Evolutionary conservation across 495 filamentous ascomycete genomes (phyloP).

Genomic region (Aspergillus indologenus): DNA sequence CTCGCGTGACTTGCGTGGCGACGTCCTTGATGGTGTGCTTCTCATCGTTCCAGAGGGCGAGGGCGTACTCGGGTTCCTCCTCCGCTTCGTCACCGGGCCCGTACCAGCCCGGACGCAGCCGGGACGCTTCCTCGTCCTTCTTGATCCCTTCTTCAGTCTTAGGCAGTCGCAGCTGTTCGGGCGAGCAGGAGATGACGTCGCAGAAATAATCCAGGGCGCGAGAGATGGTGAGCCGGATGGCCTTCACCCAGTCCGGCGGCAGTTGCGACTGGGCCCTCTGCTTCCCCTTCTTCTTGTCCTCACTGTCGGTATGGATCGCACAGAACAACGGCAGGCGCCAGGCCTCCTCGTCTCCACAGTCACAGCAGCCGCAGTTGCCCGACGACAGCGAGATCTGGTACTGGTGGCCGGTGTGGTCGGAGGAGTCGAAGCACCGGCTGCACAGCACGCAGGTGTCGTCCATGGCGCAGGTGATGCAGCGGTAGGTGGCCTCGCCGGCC

Average conservation of each 20-base stretch:
- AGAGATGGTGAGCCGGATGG: slow-evolving; percentile 79
- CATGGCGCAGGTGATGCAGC: slow-evolving; percentile 85
- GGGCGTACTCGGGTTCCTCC: slow-evolving; percentile 68
- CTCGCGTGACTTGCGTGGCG: slow-evolving; percentile 79
- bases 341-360: slow-evolving; percentile 92
- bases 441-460: slow-evolving; percentile 87
- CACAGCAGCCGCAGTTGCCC: slow-evolving; percentile 93
- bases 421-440: slow-evolving; percentile 89
- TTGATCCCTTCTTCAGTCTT: slow-evolving; percentile 78
- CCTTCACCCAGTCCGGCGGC: slow-evolving; percentile 68
- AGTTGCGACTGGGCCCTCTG: slow-evolving; percentile 52
- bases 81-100: slow-evolving; percentile 55
- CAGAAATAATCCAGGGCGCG: slow-evolving; percentile 88
- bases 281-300: slow-evolving; percentile 57
- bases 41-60: slow-evolving; percentile 98
- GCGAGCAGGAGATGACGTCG: slow-evolving; percentile 96
- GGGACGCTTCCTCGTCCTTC: slow-evolving; percentile 75
- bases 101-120: slow-evolving; percentile 72
- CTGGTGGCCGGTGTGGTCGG: slow-evolving; percentile 90
- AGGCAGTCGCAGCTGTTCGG: slow-evolving; percentile 82
- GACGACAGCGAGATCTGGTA: slow-evolving; percentile 81
- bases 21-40: slow-evolving; percentile 97
- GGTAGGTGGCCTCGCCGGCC: slow-evolving; percentile 85
- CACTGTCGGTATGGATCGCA: slow-evolving; percentile 78
- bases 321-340: slow-evolving; percentile 87